Base-by-base conservation (phyloP, 148 eudicot genomes). In the Talinum fruticosum region DNA sequence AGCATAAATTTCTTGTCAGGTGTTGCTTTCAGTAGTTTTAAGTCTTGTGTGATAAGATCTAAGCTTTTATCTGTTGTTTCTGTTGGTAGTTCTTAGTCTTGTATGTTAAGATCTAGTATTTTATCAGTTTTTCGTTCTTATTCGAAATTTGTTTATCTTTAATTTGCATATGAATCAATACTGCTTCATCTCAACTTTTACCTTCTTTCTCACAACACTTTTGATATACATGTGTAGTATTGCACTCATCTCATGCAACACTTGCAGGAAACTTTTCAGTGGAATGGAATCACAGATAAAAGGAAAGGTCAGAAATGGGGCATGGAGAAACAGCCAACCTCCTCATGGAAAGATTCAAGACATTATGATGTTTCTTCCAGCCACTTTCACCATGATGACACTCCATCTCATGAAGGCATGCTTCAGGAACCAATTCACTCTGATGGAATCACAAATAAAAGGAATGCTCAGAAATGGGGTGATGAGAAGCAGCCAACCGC, bases 271-370 rank as follows among this genome's bases (percentile, higher is more conserved):
- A 78, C 71, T 53, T 70, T 83, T 75, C 80, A 74, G 33, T 89
- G 92, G 89, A 87, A 87, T 66, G 93, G 91, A 80, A 84, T 83
- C 75, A 89, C 83, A 29, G 86, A 83, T 82, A 91, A 91, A 83
- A 86, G 77, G 62, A 86, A 84, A 78, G 89, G 90, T 69, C 93
- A 91, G 81, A 84, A 85, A 72, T 84, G 90, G 97, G 91, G 93
- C 66, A 85, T 12, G 70, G 91, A 90, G 71, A 84, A 79, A 36
- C 81, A 76, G 57, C 66, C 86, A 74, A 75, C 64, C 65, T 70
- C 83, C 34, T 53, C 80, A 61, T 81, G 87, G 83, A 87, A 86
- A 79, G 87, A 86, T 32, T 28, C 66, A 79, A 78, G 79, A 76
- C 73, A 69, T 35, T 36, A 41, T 69, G 81, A 80, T 71, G 41